phyloP scores from a whole-genome alignment of 2,329 filamentous ascomycete species.

The Ophiocordyceps camponoti-saundersi region DNA sequence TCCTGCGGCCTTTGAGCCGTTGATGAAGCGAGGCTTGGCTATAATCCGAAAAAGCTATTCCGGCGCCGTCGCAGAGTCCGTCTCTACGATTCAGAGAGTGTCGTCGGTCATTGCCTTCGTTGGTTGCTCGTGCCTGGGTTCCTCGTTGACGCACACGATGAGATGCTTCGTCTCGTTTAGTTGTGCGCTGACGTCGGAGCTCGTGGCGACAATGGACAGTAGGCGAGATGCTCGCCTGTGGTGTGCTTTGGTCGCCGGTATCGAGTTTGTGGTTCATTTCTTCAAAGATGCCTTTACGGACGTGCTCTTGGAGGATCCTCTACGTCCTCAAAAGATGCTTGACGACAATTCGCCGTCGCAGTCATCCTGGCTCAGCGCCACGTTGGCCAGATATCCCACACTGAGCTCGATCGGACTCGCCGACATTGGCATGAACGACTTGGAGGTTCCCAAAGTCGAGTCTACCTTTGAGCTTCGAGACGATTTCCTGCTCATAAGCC shows the following conservation, averaged over 20 bases:
- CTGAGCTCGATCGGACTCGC: conserved; percentile 7
- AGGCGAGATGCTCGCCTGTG: conserved; percentile 16
- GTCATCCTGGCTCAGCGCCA: conserved; percentile 10
- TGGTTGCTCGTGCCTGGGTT: conserved; percentile 25
- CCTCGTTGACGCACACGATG: conserved; percentile 10
- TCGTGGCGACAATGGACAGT: conserved; percentile 18
- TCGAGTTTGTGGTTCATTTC: conserved; percentile 17
- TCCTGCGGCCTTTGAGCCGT: conserved; percentile 15
- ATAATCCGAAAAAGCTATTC: conserved; percentile 10
- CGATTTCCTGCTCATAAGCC: conserved; percentile 21
- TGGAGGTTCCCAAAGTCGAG: neutral
- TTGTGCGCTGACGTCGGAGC: conserved; percentile 15
- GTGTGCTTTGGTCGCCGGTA: conserved; percentile 19
- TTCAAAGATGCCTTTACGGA: conserved; percentile 22
- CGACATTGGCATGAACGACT: conserved; percentile 1
- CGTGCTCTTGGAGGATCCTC: neutral
- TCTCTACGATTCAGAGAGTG: conserved; percentile 16
- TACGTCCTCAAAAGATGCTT: neutral
- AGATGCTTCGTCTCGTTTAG: conserved; percentile 23
- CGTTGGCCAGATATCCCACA: conserved; percentile 12
- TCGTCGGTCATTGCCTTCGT: conserved; percentile 29
- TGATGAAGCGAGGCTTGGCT: conserved; percentile 13
- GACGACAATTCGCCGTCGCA: conserved; percentile 1
- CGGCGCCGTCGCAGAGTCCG: conserved; percentile 6
- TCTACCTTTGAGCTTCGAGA: conserved; percentile 11